These are phyloP conservation scores for Cercospora sp. DNA, from an alignment of 2,329 filamentous ascomycete genomes.

Conservation along the genomic window DNA sequence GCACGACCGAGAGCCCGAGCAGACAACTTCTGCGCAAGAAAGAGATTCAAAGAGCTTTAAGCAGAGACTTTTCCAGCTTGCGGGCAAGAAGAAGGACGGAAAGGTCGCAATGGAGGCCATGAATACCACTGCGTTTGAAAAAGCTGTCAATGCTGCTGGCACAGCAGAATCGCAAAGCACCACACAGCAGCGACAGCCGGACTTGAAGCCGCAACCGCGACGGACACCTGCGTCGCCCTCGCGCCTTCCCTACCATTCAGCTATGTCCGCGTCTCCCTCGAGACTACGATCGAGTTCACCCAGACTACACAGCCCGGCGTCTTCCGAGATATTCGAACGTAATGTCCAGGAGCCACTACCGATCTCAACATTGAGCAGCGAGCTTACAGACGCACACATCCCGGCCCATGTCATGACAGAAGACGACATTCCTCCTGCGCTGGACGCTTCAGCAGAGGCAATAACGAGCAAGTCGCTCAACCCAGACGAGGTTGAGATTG, in stretches of 20 bases:
- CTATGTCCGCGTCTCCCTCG: constrained; percentile 33
- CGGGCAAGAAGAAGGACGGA: constrained; percentile 22
- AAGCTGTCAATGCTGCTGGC: constrained; percentile 10
- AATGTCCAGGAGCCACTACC: constrained; percentile 73
- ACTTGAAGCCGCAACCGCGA: constrained; percentile 19
- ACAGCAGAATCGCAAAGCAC: constrained; percentile 2
- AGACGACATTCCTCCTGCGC: constrained; percentile 86
- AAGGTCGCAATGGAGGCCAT: constrained; percentile 14
- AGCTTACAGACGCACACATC: constrained; percentile 75
- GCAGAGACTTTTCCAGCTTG: constrained; percentile 20
- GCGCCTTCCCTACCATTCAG: constrained; percentile 27
- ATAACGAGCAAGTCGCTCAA: constrained; percentile 85
- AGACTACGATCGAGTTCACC: constrained; percentile 69
- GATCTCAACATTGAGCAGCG: constrained; percentile 58
- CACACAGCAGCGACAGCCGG: constrained; percentile 18
- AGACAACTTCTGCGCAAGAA: constrained; percentile 2
- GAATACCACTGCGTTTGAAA: constrained; percentile 8
- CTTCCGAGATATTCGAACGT: constrained; percentile 82
- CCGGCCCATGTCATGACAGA: constrained; percentile 92
- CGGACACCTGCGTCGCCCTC: constrained; percentile 31
- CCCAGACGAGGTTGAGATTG: constrained; percentile 87
- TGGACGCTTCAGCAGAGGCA: constrained; percentile 87
- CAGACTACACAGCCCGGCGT: constrained; percentile 73
- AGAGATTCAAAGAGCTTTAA: constrained; percentile 21
- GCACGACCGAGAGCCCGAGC: constrained; percentile 1